Percentiles rank a stretch among this genome's conserved stretches.
Evolutionary conservation across 345 rosid genomes (phyloP).

Genomic region (Gossypium rotundifolium): DNA sequence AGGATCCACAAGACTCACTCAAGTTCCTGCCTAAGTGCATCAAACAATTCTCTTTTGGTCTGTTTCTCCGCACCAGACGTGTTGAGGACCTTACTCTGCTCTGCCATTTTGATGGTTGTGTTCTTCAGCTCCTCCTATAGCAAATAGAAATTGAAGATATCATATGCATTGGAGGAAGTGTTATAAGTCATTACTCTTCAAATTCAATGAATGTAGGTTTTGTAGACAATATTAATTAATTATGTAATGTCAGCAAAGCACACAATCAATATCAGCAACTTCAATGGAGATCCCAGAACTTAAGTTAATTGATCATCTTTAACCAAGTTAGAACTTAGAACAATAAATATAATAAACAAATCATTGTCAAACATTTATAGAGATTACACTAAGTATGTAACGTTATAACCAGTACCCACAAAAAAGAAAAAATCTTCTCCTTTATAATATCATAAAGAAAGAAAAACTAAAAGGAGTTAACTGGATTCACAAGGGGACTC

Average conservation of each 20-base stretch:
- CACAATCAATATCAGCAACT: background rate
- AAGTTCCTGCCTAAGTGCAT: slow-evolving; percentile 64
- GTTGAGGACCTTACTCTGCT: slow-evolving; percentile 66
- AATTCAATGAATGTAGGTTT: background rate
- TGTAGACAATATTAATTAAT: background rate
- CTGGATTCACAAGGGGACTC: background rate
- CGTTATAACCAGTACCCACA: too few relatives aligned
- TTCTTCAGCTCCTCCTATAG: slow-evolving; percentile 65
- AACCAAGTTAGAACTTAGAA: background rate
- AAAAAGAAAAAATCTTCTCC: background rate
- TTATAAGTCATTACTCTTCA: background rate
- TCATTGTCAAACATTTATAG: background rate
- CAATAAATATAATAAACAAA: background rate
- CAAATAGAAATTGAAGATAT: background rate
- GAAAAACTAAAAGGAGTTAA: background rate
- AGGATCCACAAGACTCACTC: slow-evolving; percentile 37
- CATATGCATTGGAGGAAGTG: background rate
- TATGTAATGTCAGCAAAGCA: background rate
- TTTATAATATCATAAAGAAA: background rate
- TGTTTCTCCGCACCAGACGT: slow-evolving; percentile 73
- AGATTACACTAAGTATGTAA: background rate
- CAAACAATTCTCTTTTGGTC: slow-evolving; percentile 67
- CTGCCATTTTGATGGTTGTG: slow-evolving; percentile 65
- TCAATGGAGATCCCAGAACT: background rate
- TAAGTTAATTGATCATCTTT: background rate